Base-by-base conservation (phyloP, 1,139 yeast genomes). In the Sugiyamaella paludigena region DNA sequence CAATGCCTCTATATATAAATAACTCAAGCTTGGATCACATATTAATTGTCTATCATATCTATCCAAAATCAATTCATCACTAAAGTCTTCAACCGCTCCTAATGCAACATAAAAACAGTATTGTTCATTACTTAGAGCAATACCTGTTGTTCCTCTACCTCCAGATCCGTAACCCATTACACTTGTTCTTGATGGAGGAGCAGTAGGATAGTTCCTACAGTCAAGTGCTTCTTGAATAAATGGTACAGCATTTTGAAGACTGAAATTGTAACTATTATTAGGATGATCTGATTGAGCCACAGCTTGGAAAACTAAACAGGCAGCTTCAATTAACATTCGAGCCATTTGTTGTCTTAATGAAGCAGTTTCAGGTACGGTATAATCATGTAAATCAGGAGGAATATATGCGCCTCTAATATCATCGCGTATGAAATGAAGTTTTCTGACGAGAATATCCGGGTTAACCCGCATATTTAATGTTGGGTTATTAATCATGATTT, bases 1-100 rank as follows among this genome's bases (percentile, higher is more conserved):
- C 35, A 84, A 61, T 0, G 88, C 81, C 63, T 91, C 97, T 50
- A 84, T 81, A 58, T 88, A 89, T 42, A 74, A 69, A 6, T 88
- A 79, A 5, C 70, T 65, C 55, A 81, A 77, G 0, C 50, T 58
- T 0, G 79, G 76, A 62, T 89, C 96, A 7, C 79, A 67, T 1
- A 62, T 59, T 1, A 73, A 66, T 28, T 84, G 78, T 7, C 70
- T 68, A 42, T 82, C 83, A 65, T 81, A 91, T 49, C 88, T 79
- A 40, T 74, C 74, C 31, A 80, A 76, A 10, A 89, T 73, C 39
- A 78, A 68, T 44, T 79, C 80, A 57, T 86, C 94, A 40, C 75
- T 72, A 64, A 83, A 87, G 52, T 73, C 71, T 53, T 81, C 75
- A 33, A 78, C 74, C 1, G 78, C 74, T 32, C 92, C 87, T 19